phyloP scores from a whole-genome alignment of 2,329 filamentous ascomycete genomes.

The Ascochyta clinopodiicola region DNA sequence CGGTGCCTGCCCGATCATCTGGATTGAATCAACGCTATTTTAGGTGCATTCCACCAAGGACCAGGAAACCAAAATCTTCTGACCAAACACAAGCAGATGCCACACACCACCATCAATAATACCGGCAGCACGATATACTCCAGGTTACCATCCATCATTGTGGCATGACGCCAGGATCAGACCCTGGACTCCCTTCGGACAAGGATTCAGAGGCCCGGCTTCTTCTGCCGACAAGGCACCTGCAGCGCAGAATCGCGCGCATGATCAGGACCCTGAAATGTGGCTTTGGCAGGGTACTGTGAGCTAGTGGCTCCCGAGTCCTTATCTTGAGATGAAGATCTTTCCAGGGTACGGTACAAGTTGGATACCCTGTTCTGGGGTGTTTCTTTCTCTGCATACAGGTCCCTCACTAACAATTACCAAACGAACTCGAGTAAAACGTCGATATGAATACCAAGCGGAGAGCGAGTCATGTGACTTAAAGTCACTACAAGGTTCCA shows the following conservation, averaged over 20 bases:
- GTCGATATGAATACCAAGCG: not conserved
- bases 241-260: not conserved
- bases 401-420: not conserved
- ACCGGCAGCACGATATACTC: not conserved
- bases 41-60: not conserved
- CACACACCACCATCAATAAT: not conserved
- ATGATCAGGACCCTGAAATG: not conserved
- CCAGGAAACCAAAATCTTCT: not conserved
- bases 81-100: not conserved
- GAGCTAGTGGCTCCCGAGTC: not conserved
- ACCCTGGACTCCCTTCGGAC: not conserved
- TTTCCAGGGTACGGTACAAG: not conserved
- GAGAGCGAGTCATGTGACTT: not conserved
- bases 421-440: not conserved
- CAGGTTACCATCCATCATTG: not conserved
- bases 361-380: not conserved
- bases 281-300: not conserved
- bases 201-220: not conserved
- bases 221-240: not conserved
- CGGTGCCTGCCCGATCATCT: no score
- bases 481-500: not conserved
- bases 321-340: not conserved
- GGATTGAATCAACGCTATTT: no score
- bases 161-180: not conserved
- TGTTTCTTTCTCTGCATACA: not conserved